These are phyloP conservation scores for Citrullus colocynthis DNA, from an alignment of 306 rosid species.

Conservation along the genomic window DNA sequence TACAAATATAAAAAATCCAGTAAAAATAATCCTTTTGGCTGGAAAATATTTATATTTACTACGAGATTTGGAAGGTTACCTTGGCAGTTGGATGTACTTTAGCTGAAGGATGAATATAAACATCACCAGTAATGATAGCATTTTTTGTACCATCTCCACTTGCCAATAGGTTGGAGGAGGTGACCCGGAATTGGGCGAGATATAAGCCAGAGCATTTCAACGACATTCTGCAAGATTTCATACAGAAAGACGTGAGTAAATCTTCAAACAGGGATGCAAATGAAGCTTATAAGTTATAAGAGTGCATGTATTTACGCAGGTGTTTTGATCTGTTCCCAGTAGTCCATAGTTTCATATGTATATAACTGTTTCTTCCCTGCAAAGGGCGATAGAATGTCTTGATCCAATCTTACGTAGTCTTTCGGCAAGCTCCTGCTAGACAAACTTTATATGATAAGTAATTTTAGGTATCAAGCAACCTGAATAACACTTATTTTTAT, in stretches of 20 bases:
- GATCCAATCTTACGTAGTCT: conserved; percentile 84
- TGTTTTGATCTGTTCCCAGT: conserved; percentile 98
- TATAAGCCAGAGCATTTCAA: conserved; percentile 82
- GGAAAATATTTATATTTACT: neutral
- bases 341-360: conserved; percentile 70
- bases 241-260: neutral
- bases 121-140: conserved; percentile 69
- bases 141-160: conserved; percentile 55
- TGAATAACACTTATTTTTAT: neutral
- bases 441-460: neutral
- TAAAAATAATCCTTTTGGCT: neutral
- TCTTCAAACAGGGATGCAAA: neutral
- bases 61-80: conserved; percentile 23
- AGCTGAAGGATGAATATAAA: conserved; percentile 89
- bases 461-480: neutral
- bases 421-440: conserved; percentile 50
- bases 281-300: conserved; percentile 3
- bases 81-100: conserved; percentile 89
- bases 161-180: conserved; percentile 56
- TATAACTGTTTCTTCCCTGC: conserved; percentile 91
- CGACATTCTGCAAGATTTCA: conserved; percentile 65
- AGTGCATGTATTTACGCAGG: conserved; percentile 46
- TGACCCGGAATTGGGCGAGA: conserved; percentile 67
- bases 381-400: conserved; percentile 89
- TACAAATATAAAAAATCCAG: neutral